Percentiles rank a stretch among this genome's conserved stretches.
Conservation (phyloP, 495 filamentous ascomycete species). For the Penicillium egyptiacum region DNA sequence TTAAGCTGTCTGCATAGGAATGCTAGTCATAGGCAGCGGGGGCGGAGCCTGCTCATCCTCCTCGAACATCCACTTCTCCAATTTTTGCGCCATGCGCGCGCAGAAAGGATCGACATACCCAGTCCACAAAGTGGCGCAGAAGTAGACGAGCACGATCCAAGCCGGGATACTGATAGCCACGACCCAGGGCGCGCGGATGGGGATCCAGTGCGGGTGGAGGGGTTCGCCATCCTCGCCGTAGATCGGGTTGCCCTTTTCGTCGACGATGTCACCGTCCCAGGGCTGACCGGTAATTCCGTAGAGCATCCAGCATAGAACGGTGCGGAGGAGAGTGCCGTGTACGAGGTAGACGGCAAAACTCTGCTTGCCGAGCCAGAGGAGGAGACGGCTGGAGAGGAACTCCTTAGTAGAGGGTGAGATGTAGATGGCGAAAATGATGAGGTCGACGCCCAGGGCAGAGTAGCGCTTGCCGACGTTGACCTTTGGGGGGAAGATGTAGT, state of each 20-base stretch:
- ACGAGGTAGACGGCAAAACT: conserved; percentile 69
- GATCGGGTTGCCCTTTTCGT: conserved; percentile 37
- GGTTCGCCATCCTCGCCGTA: conserved; percentile 11
- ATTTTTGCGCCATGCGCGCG: conserved; percentile 57
- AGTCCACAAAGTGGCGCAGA: conserved; percentile 60
- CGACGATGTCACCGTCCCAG: conserved; percentile 38
- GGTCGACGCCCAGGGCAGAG: conserved; percentile 58
- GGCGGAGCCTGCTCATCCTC: conserved; percentile 48
- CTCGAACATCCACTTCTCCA: conserved; percentile 56
- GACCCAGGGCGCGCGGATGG: conserved; percentile 41
- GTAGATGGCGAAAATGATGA: conserved; percentile 58
- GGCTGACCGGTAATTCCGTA: conserved; percentile 58
- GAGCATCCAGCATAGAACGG: conserved; percentile 61
- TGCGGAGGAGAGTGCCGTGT: conserved; percentile 64
- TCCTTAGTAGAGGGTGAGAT: conserved; percentile 58
- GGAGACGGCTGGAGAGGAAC: conserved; percentile 54
- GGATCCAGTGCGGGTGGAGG: conserved; percentile 30
- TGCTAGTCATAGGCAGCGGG: conserved; percentile 36
- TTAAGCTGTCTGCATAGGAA: conserved; percentile 38
- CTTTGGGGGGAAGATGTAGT: conserved; percentile 56
- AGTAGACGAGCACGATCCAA: conserved; percentile 61
- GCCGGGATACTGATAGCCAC: conserved; percentile 51
- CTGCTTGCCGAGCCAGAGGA: conserved; percentile 68
- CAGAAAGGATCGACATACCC: conserved; percentile 65
- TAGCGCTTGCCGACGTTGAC: conserved; percentile 55